phyloP scores from a whole-genome alignment of 495 filamentous ascomycete species.

The Aspergillus sclerotiicarbonarius region DNA sequence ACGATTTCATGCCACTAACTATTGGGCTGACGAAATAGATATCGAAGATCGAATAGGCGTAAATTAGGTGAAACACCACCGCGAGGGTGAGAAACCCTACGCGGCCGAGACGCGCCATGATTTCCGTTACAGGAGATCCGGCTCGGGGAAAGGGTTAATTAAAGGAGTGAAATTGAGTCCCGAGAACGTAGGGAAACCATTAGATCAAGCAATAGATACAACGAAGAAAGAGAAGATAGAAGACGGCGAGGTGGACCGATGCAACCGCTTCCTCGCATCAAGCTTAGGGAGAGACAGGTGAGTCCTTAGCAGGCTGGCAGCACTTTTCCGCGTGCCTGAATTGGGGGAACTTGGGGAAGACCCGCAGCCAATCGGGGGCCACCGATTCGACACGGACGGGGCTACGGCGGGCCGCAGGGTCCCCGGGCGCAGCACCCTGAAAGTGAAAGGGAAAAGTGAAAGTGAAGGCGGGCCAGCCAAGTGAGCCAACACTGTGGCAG shows the following conservation, averaged over 20 bases:
- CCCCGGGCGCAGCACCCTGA: background rate
- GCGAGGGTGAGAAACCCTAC: conserved; percentile 89
- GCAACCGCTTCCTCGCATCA: conserved; percentile 2
- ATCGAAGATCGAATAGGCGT: conserved; percentile 96
- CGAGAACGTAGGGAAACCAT: background rate
- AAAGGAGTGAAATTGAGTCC: conserved; percentile 2
- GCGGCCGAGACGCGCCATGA: conserved; percentile 79
- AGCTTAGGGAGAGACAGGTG: conserved; percentile 2
- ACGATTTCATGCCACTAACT: conserved; percentile 89
- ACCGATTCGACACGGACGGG: conserved; percentile 26
- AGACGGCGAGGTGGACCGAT: conserved; percentile 20
- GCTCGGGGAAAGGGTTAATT: conserved; percentile 16
- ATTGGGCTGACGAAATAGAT: conserved; percentile 99
- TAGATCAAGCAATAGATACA: background rate
- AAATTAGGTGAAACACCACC: conserved; percentile 89
- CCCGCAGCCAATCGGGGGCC: conserved; percentile 33
- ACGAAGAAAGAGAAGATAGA: conserved; percentile 2
- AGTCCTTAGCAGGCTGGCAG: conserved; percentile 9
- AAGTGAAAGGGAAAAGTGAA: too few relatives aligned
- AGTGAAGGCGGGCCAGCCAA: too few relatives aligned
- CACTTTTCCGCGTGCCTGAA: conserved; percentile 12
- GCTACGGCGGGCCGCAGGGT: conserved; percentile 9
- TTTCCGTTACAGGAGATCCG: conserved; percentile 16
- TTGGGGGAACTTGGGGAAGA: conserved; percentile 31
- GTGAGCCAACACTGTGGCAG: background rate